Evolutionary conservation across 2,329 filamentous ascomycete species (phyloP), one percentile per base, ranked within the genome.

Genomic region (Kalmusia sp.): DNA sequence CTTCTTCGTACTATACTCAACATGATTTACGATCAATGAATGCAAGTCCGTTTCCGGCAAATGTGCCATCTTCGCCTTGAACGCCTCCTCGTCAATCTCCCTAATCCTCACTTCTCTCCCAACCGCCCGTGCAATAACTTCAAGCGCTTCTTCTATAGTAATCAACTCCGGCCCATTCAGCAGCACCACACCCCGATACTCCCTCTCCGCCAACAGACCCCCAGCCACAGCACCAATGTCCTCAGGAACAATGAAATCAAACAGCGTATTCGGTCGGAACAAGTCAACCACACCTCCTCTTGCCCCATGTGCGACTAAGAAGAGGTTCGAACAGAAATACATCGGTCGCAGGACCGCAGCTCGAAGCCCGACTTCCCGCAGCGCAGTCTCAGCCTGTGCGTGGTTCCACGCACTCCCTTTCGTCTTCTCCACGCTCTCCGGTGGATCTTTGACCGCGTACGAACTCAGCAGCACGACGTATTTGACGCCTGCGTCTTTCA

Each of bases 231-330:
- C 34, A 24, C 43, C 41, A 33, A 52, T 52, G 22, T 52, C 49
- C 21, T 40, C 41, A 3, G 49, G 49, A 17, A 47, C 49, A 30
- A 57, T 46, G 35, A 46, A 57, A 35, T 57, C 54, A 41, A 50
- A 40, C 12, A 25, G 2, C 33, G 30, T 15, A 4, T 47, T 17
- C 24, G 46, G 45, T 7, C 28, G 22, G 11, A 50, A 30, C 4
- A 50, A 14, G 15, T 52, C 27, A 7, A 57, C 25, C 5, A 41
- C 41, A 14, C 47, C 54, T n/a, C 40, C 3, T 51, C 28, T 51
- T 21, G 33, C 47, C 25, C 2, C 38, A 28, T 31, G 21, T 35
- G 33, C 48, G 22, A 48, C 35, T 11, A 38, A 21, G 12, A 54
- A 25, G 4, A 52, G n/a, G 28, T 57, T 57, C 7, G 28, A 39